Base-by-base conservation (phyloP, 495 filamentous ascomycete genomes). In the Penicillium macrosclerotiorum region DNA sequence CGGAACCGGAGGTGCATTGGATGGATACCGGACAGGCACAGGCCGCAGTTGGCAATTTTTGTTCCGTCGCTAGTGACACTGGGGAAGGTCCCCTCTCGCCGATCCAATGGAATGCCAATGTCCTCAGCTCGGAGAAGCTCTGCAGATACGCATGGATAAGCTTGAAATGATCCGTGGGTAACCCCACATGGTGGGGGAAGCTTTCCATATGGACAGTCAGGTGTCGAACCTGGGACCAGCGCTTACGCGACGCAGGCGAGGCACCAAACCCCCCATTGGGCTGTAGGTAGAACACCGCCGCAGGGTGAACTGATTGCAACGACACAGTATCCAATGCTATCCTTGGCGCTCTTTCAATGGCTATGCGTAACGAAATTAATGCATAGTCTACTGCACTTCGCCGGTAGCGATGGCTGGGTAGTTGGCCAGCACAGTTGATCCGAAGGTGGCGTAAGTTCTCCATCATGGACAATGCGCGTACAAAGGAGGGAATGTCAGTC, bases 381-480 rank as follows among this genome's bases (percentile, higher is more conserved):
- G 88, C 88, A 60, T 90, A 91, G 69, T 91, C 88, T 18, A 91
- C 85, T 23, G 81, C 79, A 63, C 79, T 81, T 37, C 88, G 79
- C 11, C 88, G 77, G 52, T 88, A 85, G 13, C 84, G 73, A 56
- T 86, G 79, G 16, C 73, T 65, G 16, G 79, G 69, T 29, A 80
- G 72, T 64, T 89, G 83, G 17, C 78, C 83, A n/a, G 83, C 85
- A 40, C 83, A 89, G 37, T 75, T 80, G 55, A 93, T 75, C 39
- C 76, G 79, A 39, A 90, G 71, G 58, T 88, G 85, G 29, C 76
- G 71, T 51, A 93, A 72, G 54, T 78, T 79, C 23, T 77, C 67
- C 46, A 90, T 63, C 29, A 77, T 62, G 13, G 75, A 73, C 51
- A 91, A 76, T 33, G 85, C 84, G 39, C 75, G 73, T 20, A 90